Conservation (phyloP, 768 basidiomycete species). For the Pisolithus albus region DNA sequence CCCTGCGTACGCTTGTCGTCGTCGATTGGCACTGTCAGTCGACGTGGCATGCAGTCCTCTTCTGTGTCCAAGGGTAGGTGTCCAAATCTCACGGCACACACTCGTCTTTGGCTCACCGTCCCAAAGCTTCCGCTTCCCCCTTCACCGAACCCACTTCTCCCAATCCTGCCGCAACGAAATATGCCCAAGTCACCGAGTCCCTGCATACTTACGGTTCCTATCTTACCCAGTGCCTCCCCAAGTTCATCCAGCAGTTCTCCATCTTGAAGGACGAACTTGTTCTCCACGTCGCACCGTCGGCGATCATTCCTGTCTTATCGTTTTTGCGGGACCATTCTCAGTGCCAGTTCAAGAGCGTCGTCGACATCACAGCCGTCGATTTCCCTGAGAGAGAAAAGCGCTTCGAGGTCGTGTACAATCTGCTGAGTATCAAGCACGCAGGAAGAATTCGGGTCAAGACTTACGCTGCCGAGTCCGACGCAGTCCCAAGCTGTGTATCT, state of each 20-base stretch:
- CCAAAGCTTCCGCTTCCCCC: constrained; percentile 60
- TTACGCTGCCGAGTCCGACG: constrained; percentile 87
- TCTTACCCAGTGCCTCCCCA: constrained; percentile 87
- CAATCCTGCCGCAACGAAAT: constrained; percentile 71
- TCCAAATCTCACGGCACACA: background rate
- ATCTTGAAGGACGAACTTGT: constrained; percentile 94
- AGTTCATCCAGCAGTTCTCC: constrained; percentile 97
- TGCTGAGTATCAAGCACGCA: constrained; percentile 72
- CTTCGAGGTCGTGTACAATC: constrained; percentile 96
- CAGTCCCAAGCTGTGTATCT: constrained; percentile 75
- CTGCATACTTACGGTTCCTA: constrained; percentile 93
- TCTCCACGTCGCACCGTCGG: constrained; percentile 79
- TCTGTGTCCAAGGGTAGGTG: constrained; percentile 42
- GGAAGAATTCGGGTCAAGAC: constrained; percentile 95
- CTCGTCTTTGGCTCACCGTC: constrained; percentile 7
- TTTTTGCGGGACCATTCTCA: constrained; percentile 95
- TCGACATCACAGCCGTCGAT: constrained; percentile 95
- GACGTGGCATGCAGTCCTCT: constrained; percentile 44
- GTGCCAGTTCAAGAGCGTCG: constrained; percentile 86
- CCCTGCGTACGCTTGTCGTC: constrained; percentile 30
- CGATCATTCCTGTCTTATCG: constrained; percentile 75
- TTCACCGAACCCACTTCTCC: constrained; percentile 87
- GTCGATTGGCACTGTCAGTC: constrained; percentile 18
- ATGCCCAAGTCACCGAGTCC: constrained; percentile 65
- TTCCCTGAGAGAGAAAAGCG: constrained; percentile 89